Evolutionary conservation across 352 stramenopile genomes (phyloP), one percentile per base, ranked within the genome.

Genomic region (Globisporangium viniferum): DNA sequence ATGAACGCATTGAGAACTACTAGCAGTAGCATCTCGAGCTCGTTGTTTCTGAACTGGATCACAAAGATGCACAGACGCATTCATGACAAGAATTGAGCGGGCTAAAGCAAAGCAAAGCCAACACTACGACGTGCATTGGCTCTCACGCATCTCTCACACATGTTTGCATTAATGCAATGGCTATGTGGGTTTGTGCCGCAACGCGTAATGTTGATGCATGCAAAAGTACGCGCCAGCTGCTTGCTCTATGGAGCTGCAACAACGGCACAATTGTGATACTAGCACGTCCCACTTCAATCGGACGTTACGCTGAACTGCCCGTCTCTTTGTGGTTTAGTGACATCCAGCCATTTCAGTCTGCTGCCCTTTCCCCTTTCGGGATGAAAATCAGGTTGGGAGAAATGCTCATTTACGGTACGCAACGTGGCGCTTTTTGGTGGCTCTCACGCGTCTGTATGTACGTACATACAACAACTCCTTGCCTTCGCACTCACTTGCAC

Each of bases 201-300:
- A 36, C 33, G 41, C 33, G 22, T 62, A 35, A 49, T 62, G 56
- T 62, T 62, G 56, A 62, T 62, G 56, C 56, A 62, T 62, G 56
- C 56, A 62, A 62, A 62, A 36, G 55, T 20, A 35, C 35, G 56
- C 56, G 22, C 31, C 56, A 62, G 56, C 56, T 62, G 56, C 56
- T 62, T 49, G 56, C 31, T 46, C 55, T 33, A 49, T 33, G 14
- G 20, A 48, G 33, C 33, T 33, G 33, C 31, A 61, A 61, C 55
- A 46, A 61, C 53, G 24, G 53, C 29, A 60, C 15, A 24, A 62
- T 31, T 27, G 24, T 14, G 49, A 51, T 22, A 14, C 44, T n/a
- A 56, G 18, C 49, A 33, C 29, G 56, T 49, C 33, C 56, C 31
- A n/a, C 56, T 62, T 62, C 56, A 62, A 62, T 33, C 33, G 46